Conservation (phyloP, 345 rosid species). For the Ceriops zippeliana region DNA sequence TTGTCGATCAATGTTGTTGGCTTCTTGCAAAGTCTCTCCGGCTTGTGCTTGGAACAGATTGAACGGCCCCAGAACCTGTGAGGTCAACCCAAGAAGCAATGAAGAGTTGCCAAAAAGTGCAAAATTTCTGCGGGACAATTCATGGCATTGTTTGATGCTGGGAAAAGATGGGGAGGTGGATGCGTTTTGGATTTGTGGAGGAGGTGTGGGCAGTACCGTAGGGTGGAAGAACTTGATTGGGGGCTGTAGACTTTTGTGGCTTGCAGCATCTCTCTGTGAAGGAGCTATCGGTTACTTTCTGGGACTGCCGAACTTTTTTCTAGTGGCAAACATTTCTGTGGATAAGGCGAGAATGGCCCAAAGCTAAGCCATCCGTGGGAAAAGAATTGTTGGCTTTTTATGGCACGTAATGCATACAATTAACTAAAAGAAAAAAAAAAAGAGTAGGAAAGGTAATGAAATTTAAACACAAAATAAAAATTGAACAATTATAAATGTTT, state of each 20-base stretch:
- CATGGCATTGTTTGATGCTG: slow-evolving; percentile 27
- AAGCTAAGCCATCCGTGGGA: slow-evolving; percentile 2
- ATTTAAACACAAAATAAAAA: too few relatives aligned
- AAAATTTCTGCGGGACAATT: slow-evolving; percentile 59
- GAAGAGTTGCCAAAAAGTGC: slow-evolving; percentile 47
- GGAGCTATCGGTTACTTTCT: background rate
- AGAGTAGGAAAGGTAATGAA: too few relatives aligned
- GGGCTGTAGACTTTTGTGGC: slow-evolving; percentile 33
- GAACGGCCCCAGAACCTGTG: slow-evolving; percentile 44
- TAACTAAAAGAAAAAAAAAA: background rate
- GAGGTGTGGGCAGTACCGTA: slow-evolving; percentile 22
- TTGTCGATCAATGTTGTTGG: slow-evolving; percentile 10
- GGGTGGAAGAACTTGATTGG: slow-evolving; percentile 16
- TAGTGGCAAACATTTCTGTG: background rate
- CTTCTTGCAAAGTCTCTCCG: slow-evolving; percentile 28
- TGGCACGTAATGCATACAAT: slow-evolving; percentile 5
- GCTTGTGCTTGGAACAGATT: slow-evolving; percentile 32
- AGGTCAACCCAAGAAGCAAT: slow-evolving; percentile 51
- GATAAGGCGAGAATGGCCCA: slow-evolving; percentile 15
- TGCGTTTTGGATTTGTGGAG: slow-evolving; percentile 22
- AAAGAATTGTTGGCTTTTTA: background rate
- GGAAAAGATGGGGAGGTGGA: slow-evolving; percentile 28
- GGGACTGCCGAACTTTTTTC: background rate
- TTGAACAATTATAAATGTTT: too few relatives aligned
- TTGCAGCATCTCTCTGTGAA: slow-evolving; percentile 35